Conservation (phyloP, 202 grass and related monocot species). For the Musa balbisiana region DNA sequence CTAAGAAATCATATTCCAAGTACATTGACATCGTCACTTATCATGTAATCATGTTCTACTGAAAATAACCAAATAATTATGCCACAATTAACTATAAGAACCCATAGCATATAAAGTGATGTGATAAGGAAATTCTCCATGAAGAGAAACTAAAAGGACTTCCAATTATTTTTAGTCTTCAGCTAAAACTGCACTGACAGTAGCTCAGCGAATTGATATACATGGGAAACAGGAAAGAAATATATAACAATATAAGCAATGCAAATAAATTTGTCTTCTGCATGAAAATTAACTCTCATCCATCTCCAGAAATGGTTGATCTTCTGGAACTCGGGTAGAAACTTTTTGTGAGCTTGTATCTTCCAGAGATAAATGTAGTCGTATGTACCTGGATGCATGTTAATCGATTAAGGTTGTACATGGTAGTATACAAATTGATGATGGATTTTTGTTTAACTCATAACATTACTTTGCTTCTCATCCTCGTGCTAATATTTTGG, state of each 20-base stretch:
- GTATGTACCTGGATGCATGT: background rate
- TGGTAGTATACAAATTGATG: background rate
- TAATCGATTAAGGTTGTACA: background rate
- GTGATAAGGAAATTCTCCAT: background rate
- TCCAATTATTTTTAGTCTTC: background rate
- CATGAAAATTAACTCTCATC: background rate
- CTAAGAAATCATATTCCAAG: no score
- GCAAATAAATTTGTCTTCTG: background rate
- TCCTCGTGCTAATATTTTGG: slow-evolving; percentile 23
- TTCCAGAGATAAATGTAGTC: background rate
- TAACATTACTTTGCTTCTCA: background rate
- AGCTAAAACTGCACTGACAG: background rate
- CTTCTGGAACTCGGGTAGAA: no score
- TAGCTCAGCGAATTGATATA: background rate
- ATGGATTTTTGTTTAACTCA: background rate
- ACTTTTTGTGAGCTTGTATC: background rate
- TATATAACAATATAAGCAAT: background rate
- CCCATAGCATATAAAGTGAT: background rate
- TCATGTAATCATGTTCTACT: no score
- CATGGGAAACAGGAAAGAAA: background rate
- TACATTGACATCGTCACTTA: no score
- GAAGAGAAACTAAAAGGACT: background rate
- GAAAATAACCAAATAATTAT: no score
- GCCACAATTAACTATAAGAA: no score
- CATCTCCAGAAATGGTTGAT: background rate